These are phyloP conservation scores for Bonia amplexicaulis DNA, from an alignment of 176 grass and related monocot species.

Conservation along the genomic window DNA sequence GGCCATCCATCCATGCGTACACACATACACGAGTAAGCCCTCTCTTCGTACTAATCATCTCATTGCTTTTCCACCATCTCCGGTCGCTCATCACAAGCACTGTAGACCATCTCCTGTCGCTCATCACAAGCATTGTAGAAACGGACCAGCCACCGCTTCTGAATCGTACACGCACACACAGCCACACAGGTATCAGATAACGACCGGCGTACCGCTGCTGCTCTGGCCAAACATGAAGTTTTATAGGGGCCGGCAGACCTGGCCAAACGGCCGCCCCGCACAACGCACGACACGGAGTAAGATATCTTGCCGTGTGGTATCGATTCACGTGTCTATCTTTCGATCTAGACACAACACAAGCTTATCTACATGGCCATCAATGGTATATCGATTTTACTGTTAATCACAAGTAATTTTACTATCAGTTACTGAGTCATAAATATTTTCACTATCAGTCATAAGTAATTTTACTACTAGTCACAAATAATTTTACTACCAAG, in stretches of 20 bases:
- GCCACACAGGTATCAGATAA: not conserved
- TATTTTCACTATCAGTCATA: too few relatives aligned
- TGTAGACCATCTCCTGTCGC: not conserved
- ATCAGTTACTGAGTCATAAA: too few relatives aligned
- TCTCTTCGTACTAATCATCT: not conserved
- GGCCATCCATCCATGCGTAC: not conserved
- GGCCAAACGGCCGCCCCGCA: too few relatives aligned
- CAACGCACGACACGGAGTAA: too few relatives aligned
- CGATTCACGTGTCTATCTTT: too few relatives aligned
- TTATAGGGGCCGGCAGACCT: not conserved
- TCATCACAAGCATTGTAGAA: not conserved
- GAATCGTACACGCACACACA: not conserved
- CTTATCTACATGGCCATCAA: too few relatives aligned
- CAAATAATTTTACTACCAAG: too few relatives aligned
- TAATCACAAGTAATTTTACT: too few relatives aligned
- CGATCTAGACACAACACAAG: too few relatives aligned
- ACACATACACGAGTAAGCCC: not conserved
- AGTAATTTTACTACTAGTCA: too few relatives aligned
- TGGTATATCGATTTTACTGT: too few relatives aligned
- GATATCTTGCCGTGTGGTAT: too few relatives aligned
- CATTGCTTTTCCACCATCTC: not conserved
- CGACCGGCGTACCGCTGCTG: constrained; percentile 11
- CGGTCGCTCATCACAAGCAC: not conserved
- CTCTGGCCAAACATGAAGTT: not conserved
- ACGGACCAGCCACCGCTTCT: not conserved